A percentile compares a stretch with the other conserved stretches of the same genome.
phyloP scores from a whole-genome alignment of 352 stramenopile genomes.

The Phytophthora pluvialis region DNA sequence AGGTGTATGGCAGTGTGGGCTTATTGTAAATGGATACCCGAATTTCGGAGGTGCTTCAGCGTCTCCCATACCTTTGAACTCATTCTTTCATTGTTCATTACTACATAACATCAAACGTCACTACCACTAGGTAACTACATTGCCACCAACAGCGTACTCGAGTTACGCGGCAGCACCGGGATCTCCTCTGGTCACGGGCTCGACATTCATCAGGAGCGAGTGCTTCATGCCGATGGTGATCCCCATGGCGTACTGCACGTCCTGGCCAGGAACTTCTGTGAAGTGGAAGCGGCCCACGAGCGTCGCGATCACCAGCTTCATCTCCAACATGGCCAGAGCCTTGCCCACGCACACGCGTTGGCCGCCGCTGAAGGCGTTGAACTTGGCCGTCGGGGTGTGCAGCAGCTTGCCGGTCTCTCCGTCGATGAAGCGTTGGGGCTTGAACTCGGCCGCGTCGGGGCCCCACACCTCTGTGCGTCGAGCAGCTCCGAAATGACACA shows the following conservation, averaged over 20 bases:
- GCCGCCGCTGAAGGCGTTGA: slow-evolving; percentile 73
- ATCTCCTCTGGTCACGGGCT: slow-evolving; percentile 14
- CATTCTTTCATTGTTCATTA: not conserved
- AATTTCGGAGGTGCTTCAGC: not conserved
- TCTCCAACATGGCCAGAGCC: slow-evolving; percentile 73
- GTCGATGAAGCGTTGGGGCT: slow-evolving; percentile 58
- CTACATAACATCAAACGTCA: not conserved
- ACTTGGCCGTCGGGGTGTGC: slow-evolving; percentile 58
- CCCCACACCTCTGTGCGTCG: slow-evolving; percentile 65
- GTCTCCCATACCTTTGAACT: too few relatives aligned
- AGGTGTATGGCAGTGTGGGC: not conserved
- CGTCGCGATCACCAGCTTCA: slow-evolving; percentile 62
- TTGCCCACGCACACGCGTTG: slow-evolving; percentile 72
- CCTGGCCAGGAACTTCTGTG: slow-evolving; percentile 29
- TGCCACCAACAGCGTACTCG: not conserved
- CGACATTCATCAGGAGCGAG: slow-evolving; percentile 35
- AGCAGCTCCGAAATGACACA: slow-evolving; percentile 63
- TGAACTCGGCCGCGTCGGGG: slow-evolving; percentile 48
- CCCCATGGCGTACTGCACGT: slow-evolving; percentile 40
- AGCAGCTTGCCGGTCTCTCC: slow-evolving; percentile 38
- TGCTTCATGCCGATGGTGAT: slow-evolving; percentile 55
- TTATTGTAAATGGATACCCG: not conserved
- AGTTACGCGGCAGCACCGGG: slow-evolving; percentile 18
- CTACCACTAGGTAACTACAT: slow-evolving; percentile 9
- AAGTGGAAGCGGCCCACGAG: slow-evolving; percentile 62